phyloP scores from a whole-genome alignment of 768 basidiomycete species.

The Termitomyces sp. region DNA sequence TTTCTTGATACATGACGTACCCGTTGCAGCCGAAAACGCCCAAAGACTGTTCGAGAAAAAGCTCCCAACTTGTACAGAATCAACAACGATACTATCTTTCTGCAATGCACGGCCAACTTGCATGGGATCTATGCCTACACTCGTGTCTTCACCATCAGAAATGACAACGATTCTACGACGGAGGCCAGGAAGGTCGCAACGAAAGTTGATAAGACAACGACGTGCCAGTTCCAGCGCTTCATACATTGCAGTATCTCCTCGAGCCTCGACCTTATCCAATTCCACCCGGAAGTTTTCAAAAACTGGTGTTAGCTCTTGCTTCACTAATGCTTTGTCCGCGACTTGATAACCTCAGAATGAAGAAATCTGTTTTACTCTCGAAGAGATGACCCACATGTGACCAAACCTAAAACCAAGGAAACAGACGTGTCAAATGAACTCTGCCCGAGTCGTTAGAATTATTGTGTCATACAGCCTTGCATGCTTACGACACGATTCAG shows the following conservation, averaged over 20 bases:
- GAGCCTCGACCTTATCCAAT: not conserved
- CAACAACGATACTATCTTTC: not conserved
- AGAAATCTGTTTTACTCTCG: not conserved
- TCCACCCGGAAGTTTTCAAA: not conserved
- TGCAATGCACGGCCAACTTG: not conserved
- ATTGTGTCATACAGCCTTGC: not conserved
- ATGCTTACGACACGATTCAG: not conserved
- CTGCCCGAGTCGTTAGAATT: not conserved
- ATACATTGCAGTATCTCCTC: not conserved
- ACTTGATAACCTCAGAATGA: not conserved
- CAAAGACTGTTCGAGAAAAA: not conserved
- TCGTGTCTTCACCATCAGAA: not conserved
- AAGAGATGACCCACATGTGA: not conserved
- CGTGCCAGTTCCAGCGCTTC: not conserved
- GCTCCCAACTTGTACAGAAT: not conserved
- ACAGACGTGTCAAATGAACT: not conserved
- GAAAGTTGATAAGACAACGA: not conserved
- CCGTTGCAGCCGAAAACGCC: not conserved
- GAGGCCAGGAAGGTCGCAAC: not conserved
- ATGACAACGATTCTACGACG: not conserved
- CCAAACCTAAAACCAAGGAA: not conserved
- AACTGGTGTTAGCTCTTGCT: not conserved
- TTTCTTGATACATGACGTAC: not conserved
- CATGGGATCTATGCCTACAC: not conserved
- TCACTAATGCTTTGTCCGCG: not conserved